Evolutionary conservation across 2,329 filamentous ascomycete genomes (phyloP).

Genomic region (Hymenoscyphus occultus): DNA sequence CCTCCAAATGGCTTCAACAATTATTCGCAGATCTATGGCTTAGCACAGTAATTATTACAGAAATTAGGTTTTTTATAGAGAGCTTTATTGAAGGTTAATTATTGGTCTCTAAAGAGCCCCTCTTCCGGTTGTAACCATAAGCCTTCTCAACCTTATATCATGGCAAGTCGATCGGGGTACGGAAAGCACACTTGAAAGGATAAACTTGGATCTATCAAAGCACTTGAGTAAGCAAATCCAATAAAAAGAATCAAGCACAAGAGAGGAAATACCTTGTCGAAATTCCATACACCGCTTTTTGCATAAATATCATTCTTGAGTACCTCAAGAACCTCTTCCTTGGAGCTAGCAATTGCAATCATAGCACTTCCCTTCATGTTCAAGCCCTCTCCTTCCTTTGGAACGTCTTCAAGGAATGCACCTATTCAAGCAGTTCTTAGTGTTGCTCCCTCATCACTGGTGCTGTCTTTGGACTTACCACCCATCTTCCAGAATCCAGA

Average conservation of each 20-base stretch:
- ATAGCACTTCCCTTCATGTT: constrained; percentile 64
- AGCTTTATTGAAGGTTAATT: background rate
- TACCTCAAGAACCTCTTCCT: constrained; percentile 65
- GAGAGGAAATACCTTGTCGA: constrained; percentile 54
- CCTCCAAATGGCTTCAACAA: background rate
- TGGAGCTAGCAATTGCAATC: constrained; percentile 62
- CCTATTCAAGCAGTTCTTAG: constrained; percentile 43
- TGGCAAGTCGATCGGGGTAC: constrained; percentile 3
- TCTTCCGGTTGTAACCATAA: background rate
- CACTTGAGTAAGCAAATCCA: background rate
- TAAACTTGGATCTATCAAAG: constrained; percentile 15
- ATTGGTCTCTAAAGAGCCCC: background rate
- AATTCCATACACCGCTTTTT: constrained; percentile 74
- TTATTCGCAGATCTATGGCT: background rate
- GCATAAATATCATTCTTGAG: constrained; percentile 73
- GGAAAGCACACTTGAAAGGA: constrained; percentile 19
- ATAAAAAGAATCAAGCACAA: background rate
- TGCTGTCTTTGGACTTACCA: constrained; percentile 24
- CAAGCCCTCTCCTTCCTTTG: constrained; percentile 54
- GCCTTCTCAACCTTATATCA: background rate
- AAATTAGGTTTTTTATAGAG: background rate
- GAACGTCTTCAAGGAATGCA: constrained; percentile 63
- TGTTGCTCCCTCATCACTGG: background rate
- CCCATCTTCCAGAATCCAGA: constrained; percentile 62
- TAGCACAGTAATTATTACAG: background rate